Evolutionary conservation across 2,329 filamentous ascomycete species (phyloP).

Genomic region (Apiospora arundinis): DNA sequence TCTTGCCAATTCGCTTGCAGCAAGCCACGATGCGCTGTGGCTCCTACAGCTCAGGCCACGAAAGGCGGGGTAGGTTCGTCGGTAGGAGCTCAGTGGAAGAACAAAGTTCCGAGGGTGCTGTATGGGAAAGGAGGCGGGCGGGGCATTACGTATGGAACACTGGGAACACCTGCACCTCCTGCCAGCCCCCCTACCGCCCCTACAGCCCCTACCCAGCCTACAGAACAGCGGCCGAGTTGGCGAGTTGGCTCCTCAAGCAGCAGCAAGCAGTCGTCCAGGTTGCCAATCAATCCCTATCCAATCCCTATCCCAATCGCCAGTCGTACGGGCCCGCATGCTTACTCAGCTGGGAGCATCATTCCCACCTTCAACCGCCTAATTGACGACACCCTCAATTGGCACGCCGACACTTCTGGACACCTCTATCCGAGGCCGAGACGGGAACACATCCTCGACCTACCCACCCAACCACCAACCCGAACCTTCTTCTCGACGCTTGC

Average conservation of each 20-base stretch:
- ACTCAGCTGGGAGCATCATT: conserved; percentile 10
- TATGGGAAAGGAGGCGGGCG: background rate
- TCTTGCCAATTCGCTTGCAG: too few species aligned
- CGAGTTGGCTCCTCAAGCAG: background rate
- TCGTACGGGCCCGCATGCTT: conserved; percentile 15
- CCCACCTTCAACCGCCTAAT: conserved; percentile 12
- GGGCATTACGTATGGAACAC: conserved; percentile 16
- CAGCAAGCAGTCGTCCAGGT: background rate
- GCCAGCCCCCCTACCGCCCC: too few species aligned
- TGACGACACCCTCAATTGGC: conserved; percentile 17
- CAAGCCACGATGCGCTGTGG: background rate
- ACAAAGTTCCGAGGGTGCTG: background rate
- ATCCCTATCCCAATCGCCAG: background rate
- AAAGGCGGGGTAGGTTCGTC: background rate
- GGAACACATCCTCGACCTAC: conserved; percentile 11
- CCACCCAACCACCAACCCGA: background rate
- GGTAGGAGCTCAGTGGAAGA: conserved; percentile 1
- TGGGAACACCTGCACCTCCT: too few species aligned
- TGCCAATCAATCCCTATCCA: background rate
- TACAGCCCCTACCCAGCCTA: too few species aligned
- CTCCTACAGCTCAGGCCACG: background rate
- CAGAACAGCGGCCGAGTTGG: background rate
- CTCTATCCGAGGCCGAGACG: conserved; percentile 15
- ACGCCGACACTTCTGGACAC: conserved; percentile 12
- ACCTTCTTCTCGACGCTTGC: background rate